These are phyloP conservation scores for Solanum bulbocastanum DNA, from an alignment of 257 asterid genomes.

Conservation along the genomic window DNA sequence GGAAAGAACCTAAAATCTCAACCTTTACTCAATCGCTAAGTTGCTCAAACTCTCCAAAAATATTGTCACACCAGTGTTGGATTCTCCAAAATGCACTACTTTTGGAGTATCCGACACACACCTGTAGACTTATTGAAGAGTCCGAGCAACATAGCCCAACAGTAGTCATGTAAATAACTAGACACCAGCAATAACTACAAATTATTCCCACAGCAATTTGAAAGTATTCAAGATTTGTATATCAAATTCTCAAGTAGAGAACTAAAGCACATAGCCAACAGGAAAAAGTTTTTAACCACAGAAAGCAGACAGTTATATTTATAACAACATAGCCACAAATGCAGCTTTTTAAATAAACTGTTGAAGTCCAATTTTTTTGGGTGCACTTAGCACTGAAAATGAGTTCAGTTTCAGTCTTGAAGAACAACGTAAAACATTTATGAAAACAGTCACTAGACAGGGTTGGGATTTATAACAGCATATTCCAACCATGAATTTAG, in stretches of 20 bases:
- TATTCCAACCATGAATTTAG: not conserved
- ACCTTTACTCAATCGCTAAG: not conserved
- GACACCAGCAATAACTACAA: not conserved
- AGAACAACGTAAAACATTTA: not conserved
- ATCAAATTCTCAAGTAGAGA: not conserved
- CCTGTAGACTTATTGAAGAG: not conserved
- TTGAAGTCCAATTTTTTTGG: not conserved
- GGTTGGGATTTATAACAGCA: not conserved
- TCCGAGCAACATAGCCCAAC: not conserved
- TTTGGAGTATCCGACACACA: not conserved
- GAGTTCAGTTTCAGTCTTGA: constrained; percentile 1
- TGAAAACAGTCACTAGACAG: not conserved
- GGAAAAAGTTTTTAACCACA: not conserved
- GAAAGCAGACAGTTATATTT: not conserved
- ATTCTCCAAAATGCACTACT: not conserved
- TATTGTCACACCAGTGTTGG: not conserved
- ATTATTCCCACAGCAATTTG: not conserved
- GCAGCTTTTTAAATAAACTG: not conserved
- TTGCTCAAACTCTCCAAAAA: not conserved
- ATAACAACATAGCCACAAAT: not conserved
- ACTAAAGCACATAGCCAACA: not conserved
- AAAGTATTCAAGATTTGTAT: not conserved
- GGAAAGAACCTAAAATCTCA: not conserved
- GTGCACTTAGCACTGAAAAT: not conserved
- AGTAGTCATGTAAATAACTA: not conserved